A percentile compares a stretch with the other conserved stretches of the same genome.
These are phyloP conservation scores for Pseudoneurospora amorphoporcata DNA, from an alignment of 495 filamentous ascomycete species.

Conservation along the genomic window DNA sequence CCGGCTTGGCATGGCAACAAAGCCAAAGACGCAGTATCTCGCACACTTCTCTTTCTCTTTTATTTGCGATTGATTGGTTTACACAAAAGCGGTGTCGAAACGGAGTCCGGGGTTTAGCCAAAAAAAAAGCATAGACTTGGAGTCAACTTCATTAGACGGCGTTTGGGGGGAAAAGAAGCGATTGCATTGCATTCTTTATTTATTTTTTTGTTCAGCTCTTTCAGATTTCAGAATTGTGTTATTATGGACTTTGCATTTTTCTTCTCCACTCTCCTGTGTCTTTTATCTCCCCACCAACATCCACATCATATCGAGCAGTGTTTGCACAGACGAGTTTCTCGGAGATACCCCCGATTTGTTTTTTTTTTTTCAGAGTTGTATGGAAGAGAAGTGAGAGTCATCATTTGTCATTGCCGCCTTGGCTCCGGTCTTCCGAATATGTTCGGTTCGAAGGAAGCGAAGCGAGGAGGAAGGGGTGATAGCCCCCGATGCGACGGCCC, in stretches of 20 bases:
- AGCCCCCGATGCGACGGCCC: background rate
- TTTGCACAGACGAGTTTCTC: background rate
- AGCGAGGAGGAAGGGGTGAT: background rate
- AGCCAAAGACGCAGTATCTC: background rate
- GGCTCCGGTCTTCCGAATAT: background rate
- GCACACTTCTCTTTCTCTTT: background rate
- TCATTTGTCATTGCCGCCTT: background rate
- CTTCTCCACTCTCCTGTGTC: background rate
- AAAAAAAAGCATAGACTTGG: background rate
- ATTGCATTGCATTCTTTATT: background rate
- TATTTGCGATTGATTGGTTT: background rate
- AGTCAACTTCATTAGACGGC: background rate
- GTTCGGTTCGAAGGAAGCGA: background rate
- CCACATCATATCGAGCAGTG: background rate
- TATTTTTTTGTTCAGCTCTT: background rate
- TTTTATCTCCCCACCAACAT: background rate
- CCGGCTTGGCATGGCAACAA: background rate
- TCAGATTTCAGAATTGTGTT: background rate
- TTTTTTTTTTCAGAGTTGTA: background rate
- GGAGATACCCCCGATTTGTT: background rate
- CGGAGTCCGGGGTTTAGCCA: background rate
- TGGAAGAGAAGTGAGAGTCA: background rate
- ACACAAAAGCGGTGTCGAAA: constrained; percentile 4
- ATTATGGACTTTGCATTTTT: background rate
- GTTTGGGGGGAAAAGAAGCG: background rate